phyloP scores from a whole-genome alignment of 2,329 filamentous ascomycete genomes.

The Tolypocladium pustulatum region DNA sequence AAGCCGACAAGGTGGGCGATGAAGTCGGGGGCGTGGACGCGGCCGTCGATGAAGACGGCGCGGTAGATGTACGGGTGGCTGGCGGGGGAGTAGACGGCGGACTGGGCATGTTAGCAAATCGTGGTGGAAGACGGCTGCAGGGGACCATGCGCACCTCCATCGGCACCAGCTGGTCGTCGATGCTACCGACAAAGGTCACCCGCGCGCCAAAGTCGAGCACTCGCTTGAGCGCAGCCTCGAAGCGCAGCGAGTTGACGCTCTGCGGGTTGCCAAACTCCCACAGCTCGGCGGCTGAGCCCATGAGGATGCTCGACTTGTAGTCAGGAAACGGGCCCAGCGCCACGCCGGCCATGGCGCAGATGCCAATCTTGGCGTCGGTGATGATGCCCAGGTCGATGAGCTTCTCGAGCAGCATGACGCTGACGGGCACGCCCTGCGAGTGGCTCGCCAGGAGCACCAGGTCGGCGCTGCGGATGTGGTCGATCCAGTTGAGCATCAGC shows the following conservation, averaged over 20 bases:
- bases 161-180: constrained; percentile 93
- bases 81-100: constrained; percentile 75
- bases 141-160: constrained; percentile 53
- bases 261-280: constrained; percentile 85
- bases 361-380: constrained; percentile 63
- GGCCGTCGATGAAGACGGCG: constrained; percentile 90
- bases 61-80: constrained; percentile 89
- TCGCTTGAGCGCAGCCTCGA: constrained; percentile 63
- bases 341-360: constrained; percentile 86
- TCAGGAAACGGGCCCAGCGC: constrained; percentile 88
- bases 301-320: constrained; percentile 81
- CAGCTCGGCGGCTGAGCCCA: constrained; percentile 82
- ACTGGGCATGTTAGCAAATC: constrained; percentile 32
- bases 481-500: constrained; percentile 86
- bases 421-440: constrained; percentile 90
- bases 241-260: constrained; percentile 73
- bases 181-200: constrained; percentile 83
- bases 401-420: constrained; percentile 85
- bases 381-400: constrained; percentile 84
- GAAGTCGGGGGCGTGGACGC: constrained; percentile 87
- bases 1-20: constrained; percentile 89
- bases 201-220: constrained; percentile 71
- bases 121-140: too few relatives aligned
- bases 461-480: constrained; percentile 78
- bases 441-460: constrained; percentile 89